Evolutionary conservation across 2,329 filamentous ascomycete species (phyloP).

Genomic region (Diaporthe australafricana): DNA sequence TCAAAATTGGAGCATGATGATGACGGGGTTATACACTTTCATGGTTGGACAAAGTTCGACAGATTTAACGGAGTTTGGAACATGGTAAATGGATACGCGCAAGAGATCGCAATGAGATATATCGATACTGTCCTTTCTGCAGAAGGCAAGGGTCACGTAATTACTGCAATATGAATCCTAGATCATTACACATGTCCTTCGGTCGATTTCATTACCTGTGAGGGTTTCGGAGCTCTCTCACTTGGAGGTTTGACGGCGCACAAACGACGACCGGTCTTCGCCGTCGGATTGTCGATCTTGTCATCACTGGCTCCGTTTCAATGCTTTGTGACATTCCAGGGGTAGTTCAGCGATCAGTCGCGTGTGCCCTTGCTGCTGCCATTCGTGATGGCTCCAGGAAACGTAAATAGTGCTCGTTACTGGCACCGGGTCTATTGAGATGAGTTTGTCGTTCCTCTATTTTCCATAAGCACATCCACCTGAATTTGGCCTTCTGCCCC

Average conservation of each 20-base stretch:
- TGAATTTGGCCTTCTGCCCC: background rate
- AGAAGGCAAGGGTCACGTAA: background rate
- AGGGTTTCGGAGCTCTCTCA: background rate
- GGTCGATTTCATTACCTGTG: background rate
- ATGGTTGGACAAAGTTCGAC: conserved; percentile 51
- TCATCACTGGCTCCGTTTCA: too few relatives aligned
- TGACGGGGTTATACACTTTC: conserved; percentile 55
- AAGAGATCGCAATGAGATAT: background rate
- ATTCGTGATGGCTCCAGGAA: too few relatives aligned
- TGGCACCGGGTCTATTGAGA: too few relatives aligned
- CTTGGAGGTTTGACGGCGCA: background rate
- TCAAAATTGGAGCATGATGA: conserved; percentile 77
- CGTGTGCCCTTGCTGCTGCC: too few relatives aligned
- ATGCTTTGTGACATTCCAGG: too few relatives aligned
- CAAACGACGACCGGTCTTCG: background rate
- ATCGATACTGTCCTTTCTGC: background rate
- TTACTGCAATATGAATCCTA: background rate
- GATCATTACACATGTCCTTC: background rate
- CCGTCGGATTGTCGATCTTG: too few relatives aligned
- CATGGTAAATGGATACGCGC: conserved; percentile 30
- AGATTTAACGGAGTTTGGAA: conserved; percentile 38
- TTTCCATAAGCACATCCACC: background rate
- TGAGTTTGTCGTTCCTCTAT: background rate
- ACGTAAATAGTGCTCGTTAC: too few relatives aligned
- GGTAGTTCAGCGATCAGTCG: too few relatives aligned